phyloP scores from a whole-genome alignment of 1,139 yeast species.

The Debaryomyces udenii region DNA sequence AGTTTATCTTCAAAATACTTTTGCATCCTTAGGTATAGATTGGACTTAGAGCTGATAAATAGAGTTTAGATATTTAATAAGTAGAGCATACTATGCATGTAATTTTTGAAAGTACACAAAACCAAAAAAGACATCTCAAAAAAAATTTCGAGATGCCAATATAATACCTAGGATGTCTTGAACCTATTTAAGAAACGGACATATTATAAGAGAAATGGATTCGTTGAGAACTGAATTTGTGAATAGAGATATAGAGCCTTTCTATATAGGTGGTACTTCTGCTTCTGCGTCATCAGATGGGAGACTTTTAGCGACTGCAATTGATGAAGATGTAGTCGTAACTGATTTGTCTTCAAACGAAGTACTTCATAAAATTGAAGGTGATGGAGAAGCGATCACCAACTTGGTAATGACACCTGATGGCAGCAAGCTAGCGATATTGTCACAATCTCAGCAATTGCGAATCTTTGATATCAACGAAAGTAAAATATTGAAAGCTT shows the following conservation, averaged over 20 bases:
- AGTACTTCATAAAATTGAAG: slow-evolving; percentile 65
- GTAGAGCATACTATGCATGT: not conserved
- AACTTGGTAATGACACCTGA: slow-evolving; percentile 77
- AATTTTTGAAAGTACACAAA: slow-evolving; percentile 2
- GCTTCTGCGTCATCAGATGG: slow-evolving; percentile 74
- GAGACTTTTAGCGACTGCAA: slow-evolving; percentile 74
- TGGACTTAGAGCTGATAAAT: slow-evolving; percentile 14
- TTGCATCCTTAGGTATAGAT: slow-evolving; percentile 47
- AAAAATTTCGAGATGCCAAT: slow-evolving; percentile 16
- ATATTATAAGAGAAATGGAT: slow-evolving; percentile 22
- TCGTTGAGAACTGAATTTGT: slow-evolving; percentile 36
- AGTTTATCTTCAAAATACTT: slow-evolving; percentile 43
- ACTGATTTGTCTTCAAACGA: slow-evolving; percentile 63
- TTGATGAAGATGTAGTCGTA: slow-evolving; percentile 71
- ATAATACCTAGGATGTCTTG: not conserved
- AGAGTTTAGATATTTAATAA: not conserved
- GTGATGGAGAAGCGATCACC: slow-evolving; percentile 86
- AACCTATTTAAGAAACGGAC: not conserved
- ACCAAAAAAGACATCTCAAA: slow-evolving; percentile 4
- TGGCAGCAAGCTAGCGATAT: slow-evolving; percentile 66
- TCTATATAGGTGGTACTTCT: slow-evolving; percentile 82
- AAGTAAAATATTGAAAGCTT: slow-evolving; percentile 53
- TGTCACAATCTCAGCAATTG: slow-evolving; percentile 84
- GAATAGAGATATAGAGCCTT: slow-evolving; percentile 55
- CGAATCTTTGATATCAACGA: slow-evolving; percentile 57